phyloP scores from a whole-genome alignment of 1,284 basidiomycete species.

The Microbotryomycetes sp. region DNA sequence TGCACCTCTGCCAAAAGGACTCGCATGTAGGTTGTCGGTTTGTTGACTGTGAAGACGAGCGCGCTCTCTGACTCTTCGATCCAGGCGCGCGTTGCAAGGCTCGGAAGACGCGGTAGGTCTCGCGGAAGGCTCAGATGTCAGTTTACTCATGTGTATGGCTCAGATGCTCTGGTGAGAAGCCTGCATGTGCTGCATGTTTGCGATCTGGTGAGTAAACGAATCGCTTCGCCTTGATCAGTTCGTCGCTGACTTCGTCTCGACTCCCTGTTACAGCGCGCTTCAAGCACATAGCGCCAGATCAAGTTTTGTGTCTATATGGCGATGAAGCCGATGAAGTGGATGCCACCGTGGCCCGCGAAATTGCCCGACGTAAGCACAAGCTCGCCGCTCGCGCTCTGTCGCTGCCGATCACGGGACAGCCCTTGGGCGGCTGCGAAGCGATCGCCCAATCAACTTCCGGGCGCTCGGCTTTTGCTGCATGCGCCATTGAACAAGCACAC shows the following conservation, averaged over 20 bases:
- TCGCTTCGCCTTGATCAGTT: too few relatives aligned
- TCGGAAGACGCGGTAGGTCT: neutral
- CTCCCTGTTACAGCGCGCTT: neutral
- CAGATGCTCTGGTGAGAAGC: neutral
- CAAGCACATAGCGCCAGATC: neutral
- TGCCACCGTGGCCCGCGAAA: neutral
- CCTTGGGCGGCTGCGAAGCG: too few relatives aligned
- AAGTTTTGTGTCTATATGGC: neutral
- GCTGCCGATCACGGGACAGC: too few relatives aligned
- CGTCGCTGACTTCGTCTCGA: neutral
- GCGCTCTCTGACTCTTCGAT: neutral
- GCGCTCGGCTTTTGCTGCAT: too few relatives aligned
- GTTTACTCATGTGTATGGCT: neutral
- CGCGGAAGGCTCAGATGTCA: neutral
- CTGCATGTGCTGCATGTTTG: neutral
- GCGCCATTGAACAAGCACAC: too few relatives aligned
- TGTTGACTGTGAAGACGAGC: neutral
- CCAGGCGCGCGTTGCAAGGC: neutral
- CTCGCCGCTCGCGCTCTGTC: too few relatives aligned
- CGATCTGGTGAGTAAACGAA: neutral
- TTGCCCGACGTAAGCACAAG: neutral
- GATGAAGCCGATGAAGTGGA: neutral
- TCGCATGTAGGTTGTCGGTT: neutral
- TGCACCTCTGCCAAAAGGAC: neutral
- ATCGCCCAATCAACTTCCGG: too few relatives aligned